A percentile compares a stretch with the other conserved stretches of the same genome.
phyloP scores from a whole-genome alignment of 192 early-diverging fungal genomes.

The Umbelopsis vinacea region DNA sequence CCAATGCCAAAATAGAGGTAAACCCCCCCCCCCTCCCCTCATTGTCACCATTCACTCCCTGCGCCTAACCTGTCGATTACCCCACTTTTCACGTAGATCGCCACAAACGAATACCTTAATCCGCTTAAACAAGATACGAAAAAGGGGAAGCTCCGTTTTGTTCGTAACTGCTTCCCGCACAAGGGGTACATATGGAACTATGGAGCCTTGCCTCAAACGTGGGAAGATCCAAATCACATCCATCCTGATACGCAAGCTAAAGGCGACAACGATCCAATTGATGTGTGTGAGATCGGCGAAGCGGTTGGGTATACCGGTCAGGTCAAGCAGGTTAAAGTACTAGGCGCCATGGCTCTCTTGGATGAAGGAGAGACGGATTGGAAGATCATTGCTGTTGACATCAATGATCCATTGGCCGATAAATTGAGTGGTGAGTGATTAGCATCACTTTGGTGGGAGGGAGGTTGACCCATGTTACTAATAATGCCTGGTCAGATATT shows the following conservation, averaged over 20 bases:
- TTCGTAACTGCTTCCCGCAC: slow-evolving; percentile 98
- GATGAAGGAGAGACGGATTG: slow-evolving; percentile 99
- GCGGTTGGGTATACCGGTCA: slow-evolving; percentile 88
- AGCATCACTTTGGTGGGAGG: not conserved
- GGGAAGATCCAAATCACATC: slow-evolving; percentile 93
- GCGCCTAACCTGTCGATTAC: not conserved
- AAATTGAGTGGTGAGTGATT: slow-evolving; percentile 79
- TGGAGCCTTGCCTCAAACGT: slow-evolving; percentile 98
- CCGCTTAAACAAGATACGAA: slow-evolving; percentile 98
- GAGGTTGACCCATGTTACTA: not conserved
- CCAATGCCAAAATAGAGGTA: slow-evolving; percentile 97
- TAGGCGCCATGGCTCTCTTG: slow-evolving; percentile 96
- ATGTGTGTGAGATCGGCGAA: slow-evolving; percentile 99
- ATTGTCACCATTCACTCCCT: slow-evolving; percentile 18
- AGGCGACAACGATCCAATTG: slow-evolving; percentile 98
- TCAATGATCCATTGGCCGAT: slow-evolving; percentile 92
- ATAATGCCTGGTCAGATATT: slow-evolving; percentile 63
- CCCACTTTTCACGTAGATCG: slow-evolving; percentile 64
- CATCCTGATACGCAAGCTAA: slow-evolving; percentile 90
- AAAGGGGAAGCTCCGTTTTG: slow-evolving; percentile 97
- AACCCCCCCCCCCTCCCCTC: not conserved
- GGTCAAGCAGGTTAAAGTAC: slow-evolving; percentile 98
- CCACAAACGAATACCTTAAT: slow-evolving; percentile 95
- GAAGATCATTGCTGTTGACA: slow-evolving; percentile 98
- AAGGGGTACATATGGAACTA: slow-evolving; percentile 99